A percentile compares a stretch with the other conserved stretches of the same genome.
phyloP scores from a whole-genome alignment of 2,329 filamentous ascomycete genomes.

The Alternaria conjuncta region DNA sequence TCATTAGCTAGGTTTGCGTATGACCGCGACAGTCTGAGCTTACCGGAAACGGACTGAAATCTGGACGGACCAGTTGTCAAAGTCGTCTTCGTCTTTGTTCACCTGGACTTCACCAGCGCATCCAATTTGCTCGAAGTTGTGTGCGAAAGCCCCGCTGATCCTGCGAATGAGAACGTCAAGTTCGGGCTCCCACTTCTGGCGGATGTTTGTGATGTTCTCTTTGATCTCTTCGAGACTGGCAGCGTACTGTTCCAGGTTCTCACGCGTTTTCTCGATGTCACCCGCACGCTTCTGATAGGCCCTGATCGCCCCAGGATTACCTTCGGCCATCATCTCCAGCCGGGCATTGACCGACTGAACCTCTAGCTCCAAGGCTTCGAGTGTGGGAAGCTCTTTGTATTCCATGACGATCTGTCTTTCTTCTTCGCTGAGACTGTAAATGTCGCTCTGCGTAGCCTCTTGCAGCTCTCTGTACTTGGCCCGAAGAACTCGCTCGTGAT shows the following conservation, averaged over 20 bases:
- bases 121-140: conserved; percentile 92
- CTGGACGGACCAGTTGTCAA: conserved; percentile 91
- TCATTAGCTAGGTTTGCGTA: conserved; percentile 12
- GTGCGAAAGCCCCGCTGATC: conserved; percentile 89
- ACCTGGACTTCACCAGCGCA: conserved; percentile 91
- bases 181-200: conserved; percentile 79
- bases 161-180: conserved; percentile 77
- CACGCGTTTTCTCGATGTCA: conserved; percentile 71
- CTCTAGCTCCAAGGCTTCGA: conserved; percentile 72
- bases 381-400: conserved; percentile 22
- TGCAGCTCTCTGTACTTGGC: conserved; percentile 22
- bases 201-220: conserved; percentile 68
- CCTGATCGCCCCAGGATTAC: conserved; percentile 75
- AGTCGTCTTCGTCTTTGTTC: conserved; percentile 86
- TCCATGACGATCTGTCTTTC: conserved; percentile 30
- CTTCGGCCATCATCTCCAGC: conserved; percentile 79
- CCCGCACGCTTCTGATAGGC: conserved; percentile 65
- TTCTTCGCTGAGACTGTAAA: conserved; percentile 31
- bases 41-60: conserved; percentile 95
- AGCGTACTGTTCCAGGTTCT: conserved; percentile 64
- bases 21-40: conserved; percentile 25
- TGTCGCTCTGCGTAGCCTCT: conserved; percentile 19
- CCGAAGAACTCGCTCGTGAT: conserved; percentile 12
- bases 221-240: conserved; percentile 63
- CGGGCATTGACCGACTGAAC: conserved; percentile 76